Conservation (phyloP, 306 rosid species). For the Glycine latifolia region DNA sequence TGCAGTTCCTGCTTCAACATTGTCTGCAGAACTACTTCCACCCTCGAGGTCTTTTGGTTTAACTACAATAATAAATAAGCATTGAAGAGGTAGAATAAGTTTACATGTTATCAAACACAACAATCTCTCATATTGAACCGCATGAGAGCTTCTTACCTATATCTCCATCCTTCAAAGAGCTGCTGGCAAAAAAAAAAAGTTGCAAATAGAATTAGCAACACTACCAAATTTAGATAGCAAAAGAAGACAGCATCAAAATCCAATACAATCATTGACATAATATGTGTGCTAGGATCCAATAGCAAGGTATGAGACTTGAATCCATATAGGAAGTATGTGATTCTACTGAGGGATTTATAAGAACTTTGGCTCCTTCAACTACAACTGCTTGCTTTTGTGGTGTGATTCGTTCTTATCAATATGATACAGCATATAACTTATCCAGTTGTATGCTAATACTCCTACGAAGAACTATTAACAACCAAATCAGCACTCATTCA, state of each 20-base stretch:
- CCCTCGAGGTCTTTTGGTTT: slow-evolving; percentile 57
- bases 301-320: neutral
- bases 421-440: neutral
- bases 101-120: slow-evolving; percentile 16
- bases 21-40: slow-evolving; percentile 42
- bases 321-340: neutral
- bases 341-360: neutral
- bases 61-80: slow-evolving; percentile 39
- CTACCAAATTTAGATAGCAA: neutral
- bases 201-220: slow-evolving; percentile 27
- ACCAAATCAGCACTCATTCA: too few species aligned
- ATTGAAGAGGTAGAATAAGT: slow-evolving; percentile 22
- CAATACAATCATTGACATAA: neutral
- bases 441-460: neutral
- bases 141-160: slow-evolving; percentile 45
- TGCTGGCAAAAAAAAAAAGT: slow-evolving; percentile 47
- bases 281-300: neutral
- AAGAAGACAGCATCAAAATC: slow-evolving; percentile 12
- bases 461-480: slow-evolving; percentile 1
- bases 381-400: neutral
- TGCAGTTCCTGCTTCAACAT: slow-evolving; percentile 70
- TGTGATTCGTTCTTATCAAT: neutral
- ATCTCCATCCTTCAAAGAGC: slow-evolving; percentile 36
- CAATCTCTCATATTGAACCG: neutral
- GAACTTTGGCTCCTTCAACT: neutral